Evolutionary conservation across 805 yeast species (phyloP), one percentile per base, ranked within the genome.

Genomic region (Sugiyamaella chiloensis): DNA sequence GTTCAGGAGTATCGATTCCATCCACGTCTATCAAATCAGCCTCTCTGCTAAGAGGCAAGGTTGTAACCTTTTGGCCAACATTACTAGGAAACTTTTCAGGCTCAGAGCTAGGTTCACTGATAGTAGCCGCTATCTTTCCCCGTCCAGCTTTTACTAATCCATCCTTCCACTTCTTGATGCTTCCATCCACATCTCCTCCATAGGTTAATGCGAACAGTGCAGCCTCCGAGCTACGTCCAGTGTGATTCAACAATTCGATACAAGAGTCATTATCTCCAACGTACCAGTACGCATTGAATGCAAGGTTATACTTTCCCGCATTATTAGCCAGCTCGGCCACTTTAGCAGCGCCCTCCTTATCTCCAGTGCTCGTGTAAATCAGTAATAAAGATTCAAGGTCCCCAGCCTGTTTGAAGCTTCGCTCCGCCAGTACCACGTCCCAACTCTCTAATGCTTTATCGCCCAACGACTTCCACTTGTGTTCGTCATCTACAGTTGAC

Each of bases 391-490:
- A 85, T 50, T 90, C 84, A 52, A 82, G 72, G 65, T 91, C 99
- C 42, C 79, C 73, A 17, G 96, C 95, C 48, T 81, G 76, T 62
- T 81, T 75, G 67, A 81, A 91, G 44, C 95, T 79, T 57, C 83
- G 80, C 52, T 80, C 82, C 2, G 99, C 98, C 54, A 87, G 72
- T 56, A 78, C 78, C 53, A 88, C 75, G 56, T 90, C 81, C 87
- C 95, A 93, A 52, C 77, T 77, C 16, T 75, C 65, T 57, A 93
- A 73, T 9, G 96, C 85, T 51, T 82, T 74, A 70, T 93, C 98
- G 56, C 98, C 99, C 41, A 93, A 76, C 50, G 82, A 75, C 66
- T 87, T 87, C 97, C 98, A 93, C 68, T 87, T 90, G 53, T 81
- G 76, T 45, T 82, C 83, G 37, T 73, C 70, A 16, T 48, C 52